phyloP scores from a whole-genome alignment of 179 eudicot genomes.

The Corrigiola litoralis region DNA sequence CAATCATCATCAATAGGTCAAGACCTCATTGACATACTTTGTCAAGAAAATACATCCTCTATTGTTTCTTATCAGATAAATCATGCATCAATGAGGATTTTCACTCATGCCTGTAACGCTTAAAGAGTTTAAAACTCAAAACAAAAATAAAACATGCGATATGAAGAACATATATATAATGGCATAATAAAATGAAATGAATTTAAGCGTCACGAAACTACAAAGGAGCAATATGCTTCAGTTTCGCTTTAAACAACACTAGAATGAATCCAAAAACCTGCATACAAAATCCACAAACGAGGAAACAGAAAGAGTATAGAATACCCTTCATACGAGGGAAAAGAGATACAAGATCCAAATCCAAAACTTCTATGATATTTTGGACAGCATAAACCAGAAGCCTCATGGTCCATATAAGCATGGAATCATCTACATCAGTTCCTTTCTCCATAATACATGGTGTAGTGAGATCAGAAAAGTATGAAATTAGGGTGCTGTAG shows the following conservation, averaged over 20 bases:
- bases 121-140: too few species aligned
- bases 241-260: conserved; percentile 3
- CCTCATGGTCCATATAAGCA: conserved; percentile 4
- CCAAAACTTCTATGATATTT: conserved; percentile 9
- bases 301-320: conserved; percentile 20
- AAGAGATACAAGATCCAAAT: conserved; percentile 9
- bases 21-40: too few species aligned
- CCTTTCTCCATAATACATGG: conserved; percentile 17
- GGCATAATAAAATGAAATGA: conserved; percentile 5
- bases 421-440: conserved; percentile 2
- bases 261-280: conserved; percentile 1
- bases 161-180: conserved; percentile 7
- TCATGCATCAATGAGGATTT: too few species aligned
- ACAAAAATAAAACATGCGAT: background rate
- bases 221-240: conserved; percentile 16
- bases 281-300: conserved; percentile 10
- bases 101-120: too few species aligned
- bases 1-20: too few species aligned
- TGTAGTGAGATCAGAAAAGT: conserved; percentile 9
- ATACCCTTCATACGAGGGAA: background rate
- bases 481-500: conserved; percentile 17
- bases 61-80: too few species aligned
- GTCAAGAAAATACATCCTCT: too few species aligned
- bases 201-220: too few species aligned
- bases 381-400: background rate